These are phyloP conservation scores for Pisolithus marmoratus DNA, from an alignment of 768 basidiomycete species.

Conservation along the genomic window DNA sequence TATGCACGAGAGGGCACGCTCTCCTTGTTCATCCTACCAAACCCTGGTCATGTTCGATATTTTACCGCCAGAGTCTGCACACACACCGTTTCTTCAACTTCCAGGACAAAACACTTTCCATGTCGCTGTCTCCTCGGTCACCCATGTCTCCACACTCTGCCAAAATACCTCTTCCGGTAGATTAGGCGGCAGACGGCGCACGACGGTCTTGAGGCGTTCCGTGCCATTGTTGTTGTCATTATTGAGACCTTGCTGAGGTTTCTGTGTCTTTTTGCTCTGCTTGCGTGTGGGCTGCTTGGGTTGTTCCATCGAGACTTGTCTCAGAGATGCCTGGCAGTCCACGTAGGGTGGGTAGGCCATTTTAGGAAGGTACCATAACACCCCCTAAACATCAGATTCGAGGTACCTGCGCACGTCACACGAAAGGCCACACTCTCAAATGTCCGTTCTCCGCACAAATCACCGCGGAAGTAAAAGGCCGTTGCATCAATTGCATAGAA, in stretches of 20 bases:
- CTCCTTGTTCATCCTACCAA: conserved; percentile 70
- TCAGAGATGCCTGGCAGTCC: too few species aligned
- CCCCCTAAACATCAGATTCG: too few species aligned
- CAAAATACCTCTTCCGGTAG: conserved; percentile 92
- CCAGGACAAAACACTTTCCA: conserved; percentile 69
- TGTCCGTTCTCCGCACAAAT: too few species aligned
- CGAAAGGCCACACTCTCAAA: too few species aligned
- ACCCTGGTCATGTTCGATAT: neutral
- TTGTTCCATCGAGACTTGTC: too few species aligned
- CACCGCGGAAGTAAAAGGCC: neutral
- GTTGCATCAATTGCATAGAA: neutral
- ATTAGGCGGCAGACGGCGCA: conserved; percentile 85
- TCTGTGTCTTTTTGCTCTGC: too few species aligned
- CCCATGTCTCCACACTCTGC: conserved; percentile 85
- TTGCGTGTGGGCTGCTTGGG: too few species aligned
- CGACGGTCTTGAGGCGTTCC: conserved; percentile 79
- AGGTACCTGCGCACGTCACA: too few species aligned
- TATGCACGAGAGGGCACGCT: conserved; percentile 86
- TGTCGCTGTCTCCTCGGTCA: conserved; percentile 59
- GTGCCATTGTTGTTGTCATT: conserved; percentile 18
- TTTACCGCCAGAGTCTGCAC: neutral
- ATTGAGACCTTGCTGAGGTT: too few species aligned
- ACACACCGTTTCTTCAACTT: conserved; percentile 61
- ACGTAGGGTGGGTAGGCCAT: too few species aligned
- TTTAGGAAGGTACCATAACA: too few species aligned